Evolutionary conservation across 331 rosid genomes (phyloP), one percentile per base, ranked within the genome.

Genomic region (Arachis monticola): DNA sequence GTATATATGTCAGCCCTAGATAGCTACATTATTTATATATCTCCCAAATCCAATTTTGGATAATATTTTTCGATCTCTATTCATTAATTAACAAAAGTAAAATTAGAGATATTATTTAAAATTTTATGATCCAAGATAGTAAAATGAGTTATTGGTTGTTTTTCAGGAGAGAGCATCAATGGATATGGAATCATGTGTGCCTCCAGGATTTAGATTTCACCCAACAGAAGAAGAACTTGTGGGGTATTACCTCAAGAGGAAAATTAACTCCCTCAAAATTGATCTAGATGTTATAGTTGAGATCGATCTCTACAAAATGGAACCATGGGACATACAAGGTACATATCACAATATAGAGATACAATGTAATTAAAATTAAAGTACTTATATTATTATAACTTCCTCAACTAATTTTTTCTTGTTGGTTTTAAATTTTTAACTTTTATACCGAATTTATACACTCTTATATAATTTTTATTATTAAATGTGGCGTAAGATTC

Each of bases 271-370:
- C 0, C 82, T 85, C 30, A 89, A 87, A 73, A 90, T 92, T 32
- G 96, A 92, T 70, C 83, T 87, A 47, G 96, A 90, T 78, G 96
- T 92, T 40, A 90, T 92, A 76, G 81, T 85, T 70, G 96, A 92
- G 76, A 73, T 92, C 13, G 98, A 92, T 79, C 95, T 92, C 66
- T 92, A 92, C 88, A 88, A 78, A 80, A 92, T 92, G 1, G 98
- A 92, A 82, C 98, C 98, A 44, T 92, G 98, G 98, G 98, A 92
- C 77, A 87, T 92, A 50, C 93, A 92, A 92, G 98, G 98, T 91
- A 83, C 3, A 35, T 35, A n/a, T n/a, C n/a, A n/a, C n/a, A n/a
- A n/a, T n/a, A n/a, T n/a, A n/a, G n/a, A n/a, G n/a, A n/a, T n/a
- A n/a, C 68, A 67, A 31, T 9, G 2, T 58, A 35, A 35, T 35